These are phyloP conservation scores for Alternaria infectoria DNA, from an alignment of 2,329 filamentous ascomycete species.

Conservation along the genomic window DNA sequence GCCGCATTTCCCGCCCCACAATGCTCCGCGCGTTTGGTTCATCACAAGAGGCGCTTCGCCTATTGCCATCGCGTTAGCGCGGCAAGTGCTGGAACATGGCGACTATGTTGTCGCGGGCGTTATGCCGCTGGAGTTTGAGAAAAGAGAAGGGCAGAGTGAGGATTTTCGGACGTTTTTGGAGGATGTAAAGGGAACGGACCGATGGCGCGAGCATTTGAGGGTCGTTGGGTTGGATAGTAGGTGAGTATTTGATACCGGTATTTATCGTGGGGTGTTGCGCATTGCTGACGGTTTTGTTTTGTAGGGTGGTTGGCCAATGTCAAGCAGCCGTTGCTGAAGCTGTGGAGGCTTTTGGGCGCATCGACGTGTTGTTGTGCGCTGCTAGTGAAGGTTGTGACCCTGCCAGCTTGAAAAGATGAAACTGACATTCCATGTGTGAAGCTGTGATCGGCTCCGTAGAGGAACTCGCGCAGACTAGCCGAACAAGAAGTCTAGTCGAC, in stretches of 20 bases:
- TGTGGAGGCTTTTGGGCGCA: slow-evolving; percentile 79
- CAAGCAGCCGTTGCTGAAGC: slow-evolving; percentile 87
- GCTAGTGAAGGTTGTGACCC: slow-evolving; percentile 74
- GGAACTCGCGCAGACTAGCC: slow-evolving; percentile 76
- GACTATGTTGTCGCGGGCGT: slow-evolving; percentile 89
- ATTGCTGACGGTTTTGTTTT: neutral
- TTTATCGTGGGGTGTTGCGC: slow-evolving; percentile 14
- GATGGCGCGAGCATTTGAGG: slow-evolving; percentile 80
- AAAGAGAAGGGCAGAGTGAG: slow-evolving; percentile 70
- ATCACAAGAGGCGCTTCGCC: slow-evolving; percentile 86
- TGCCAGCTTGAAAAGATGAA: neutral
- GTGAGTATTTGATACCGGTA: slow-evolving; percentile 29
- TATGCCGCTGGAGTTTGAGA: slow-evolving; percentile 76
- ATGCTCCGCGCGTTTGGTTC: slow-evolving; percentile 86
- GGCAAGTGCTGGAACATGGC: slow-evolving; percentile 84
- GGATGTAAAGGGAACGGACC: slow-evolving; percentile 70
- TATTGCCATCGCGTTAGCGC: slow-evolving; percentile 80
- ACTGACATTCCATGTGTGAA: neutral
- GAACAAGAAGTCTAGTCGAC: slow-evolving; percentile 78
- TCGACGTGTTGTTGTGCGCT: slow-evolving; percentile 91
- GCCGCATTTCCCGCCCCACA: slow-evolving; percentile 65
- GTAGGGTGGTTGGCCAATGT: slow-evolving; percentile 71
- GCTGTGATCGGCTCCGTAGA: slow-evolving; percentile 90
- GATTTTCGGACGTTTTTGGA: slow-evolving; percentile 82
- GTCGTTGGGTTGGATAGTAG: slow-evolving; percentile 65